Base-by-base conservation (phyloP, 2,329 filamentous ascomycete genomes). In the Aspergillus tamarii region DNA sequence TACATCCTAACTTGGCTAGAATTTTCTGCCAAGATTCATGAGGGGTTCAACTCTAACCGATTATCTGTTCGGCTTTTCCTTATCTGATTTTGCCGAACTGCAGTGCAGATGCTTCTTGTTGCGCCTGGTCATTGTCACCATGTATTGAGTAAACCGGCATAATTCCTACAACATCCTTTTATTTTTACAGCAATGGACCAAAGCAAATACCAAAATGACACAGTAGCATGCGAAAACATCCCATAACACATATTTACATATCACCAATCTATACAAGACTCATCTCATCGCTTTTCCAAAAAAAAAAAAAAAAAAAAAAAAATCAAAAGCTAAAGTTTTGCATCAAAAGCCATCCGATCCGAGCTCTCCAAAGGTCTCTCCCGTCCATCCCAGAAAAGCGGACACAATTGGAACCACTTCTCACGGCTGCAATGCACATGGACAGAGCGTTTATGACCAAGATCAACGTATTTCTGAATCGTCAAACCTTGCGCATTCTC, bases 401-500 rank as follows among this genome's bases (percentile, higher is more conserved):
- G 82, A 66, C 80, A 83, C 14, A 84, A 71, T 68, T 91, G 88
- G 78, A 91, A 91, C 81, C 91, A 92, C 62, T 88, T 83, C 74
- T 89, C 88, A 9, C 89, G 81, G 57, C 85, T 85, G 70, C 89
- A 89, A 64, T 84, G 82, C 73, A 91, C 84, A 65, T 91, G 84
- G 2, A 88, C 89, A 62, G 88, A 89, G 32, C 90, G 84, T 81
- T 92, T 92, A 70, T 91, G 87, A 5, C 89, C 88, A 66, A 92
- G 77, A 69, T 92, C 90, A 66, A 92, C 86, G 65, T 91, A 87
- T 77, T 91, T 91, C 69, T 91, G 88, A 43, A 93, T 81, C 8
- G 87, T 87, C 70, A 93, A 89, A 1, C 91, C 91, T 70, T 92
- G 89, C 57, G 89, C 87, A 60, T 91, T 85, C 70, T 94, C 91